These are phyloP conservation scores for Fusarium keratoplasticum DNA, from an alignment of 2,329 filamentous ascomycete genomes.

Conservation along the genomic window DNA sequence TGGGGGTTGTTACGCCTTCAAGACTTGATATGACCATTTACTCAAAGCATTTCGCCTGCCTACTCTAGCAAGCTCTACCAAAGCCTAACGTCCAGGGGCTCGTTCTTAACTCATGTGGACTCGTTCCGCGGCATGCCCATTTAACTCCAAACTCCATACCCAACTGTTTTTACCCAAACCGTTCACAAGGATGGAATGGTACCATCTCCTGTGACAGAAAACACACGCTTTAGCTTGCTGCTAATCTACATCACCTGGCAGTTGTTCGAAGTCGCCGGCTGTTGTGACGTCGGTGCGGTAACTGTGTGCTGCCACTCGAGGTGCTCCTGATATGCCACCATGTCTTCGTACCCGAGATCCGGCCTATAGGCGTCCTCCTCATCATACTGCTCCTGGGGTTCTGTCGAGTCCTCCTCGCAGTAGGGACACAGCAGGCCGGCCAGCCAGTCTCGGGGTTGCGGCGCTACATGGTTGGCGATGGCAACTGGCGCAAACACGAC, in stretches of 20 bases:
- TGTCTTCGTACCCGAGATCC: slow-evolving; percentile 62
- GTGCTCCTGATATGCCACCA: slow-evolving; percentile 64
- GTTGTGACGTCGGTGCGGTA: slow-evolving; percentile 52
- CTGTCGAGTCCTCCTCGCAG: slow-evolving; percentile 65
- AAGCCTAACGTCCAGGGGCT: slow-evolving; percentile 21
- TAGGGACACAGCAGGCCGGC: slow-evolving; percentile 65
- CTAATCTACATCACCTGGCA: slow-evolving; percentile 60
- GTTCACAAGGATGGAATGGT: slow-evolving; percentile 6
- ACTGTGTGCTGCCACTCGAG: slow-evolving; percentile 67
- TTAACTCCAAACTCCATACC: slow-evolving; percentile 42
- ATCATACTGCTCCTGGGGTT: slow-evolving; percentile 57
- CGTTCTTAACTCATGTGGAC: slow-evolving; percentile 17
- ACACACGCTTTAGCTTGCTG: background rate
- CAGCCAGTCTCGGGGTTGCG: slow-evolving; percentile 62
- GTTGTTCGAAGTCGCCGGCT: slow-evolving; percentile 48
- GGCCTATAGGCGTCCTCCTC: slow-evolving; percentile 63
- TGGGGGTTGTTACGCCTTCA: slow-evolving; percentile 11
- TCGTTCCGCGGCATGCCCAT: slow-evolving; percentile 4
- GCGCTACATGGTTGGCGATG: slow-evolving; percentile 68
- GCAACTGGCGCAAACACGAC: slow-evolving; percentile 68
- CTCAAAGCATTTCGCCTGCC: slow-evolving; percentile 10
- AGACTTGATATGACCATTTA: slow-evolving; percentile 41
- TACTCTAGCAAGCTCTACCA: slow-evolving; percentile 32
- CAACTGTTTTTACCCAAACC: slow-evolving; percentile 25
- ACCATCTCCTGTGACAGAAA: background rate